These are phyloP conservation scores for Chlorokybus atmophyticus DNA, from an alignment of 139 green algal species.

Conservation along the genomic window DNA sequence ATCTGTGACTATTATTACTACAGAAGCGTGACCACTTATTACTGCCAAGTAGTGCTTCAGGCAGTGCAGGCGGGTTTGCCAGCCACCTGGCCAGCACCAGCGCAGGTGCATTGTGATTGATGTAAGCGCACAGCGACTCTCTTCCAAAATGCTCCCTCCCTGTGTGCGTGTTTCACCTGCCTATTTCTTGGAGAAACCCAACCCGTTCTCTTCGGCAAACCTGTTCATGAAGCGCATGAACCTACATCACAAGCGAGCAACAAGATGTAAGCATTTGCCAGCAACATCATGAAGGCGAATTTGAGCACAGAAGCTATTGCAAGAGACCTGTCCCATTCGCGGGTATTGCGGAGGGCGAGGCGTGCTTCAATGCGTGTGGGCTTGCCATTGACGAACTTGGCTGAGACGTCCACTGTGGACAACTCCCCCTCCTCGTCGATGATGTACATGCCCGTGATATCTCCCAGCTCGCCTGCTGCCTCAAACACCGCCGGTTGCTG, in stretches of 20 bases:
- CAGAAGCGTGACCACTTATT: no score
- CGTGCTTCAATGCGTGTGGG: slow-evolving; percentile 52
- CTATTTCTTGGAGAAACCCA: slow-evolving; percentile 52
- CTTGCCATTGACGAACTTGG: slow-evolving; percentile 92
- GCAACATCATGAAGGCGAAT: no score
- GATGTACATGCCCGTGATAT: slow-evolving; percentile 95
- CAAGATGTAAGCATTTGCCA: no score
- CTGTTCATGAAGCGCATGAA: slow-evolving; percentile 99
- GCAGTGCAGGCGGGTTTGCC: no score
- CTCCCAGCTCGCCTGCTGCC: slow-evolving; percentile 53
- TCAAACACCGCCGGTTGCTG: slow-evolving; percentile 85
- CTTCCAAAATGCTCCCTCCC: no score
- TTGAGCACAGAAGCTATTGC: no score
- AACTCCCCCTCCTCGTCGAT: slow-evolving; percentile 75
- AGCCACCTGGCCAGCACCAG: no score
- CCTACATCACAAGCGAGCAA: no score
- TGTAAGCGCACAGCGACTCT: no score
- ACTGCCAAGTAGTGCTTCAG: no score
- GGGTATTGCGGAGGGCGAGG: slow-evolving; percentile 51
- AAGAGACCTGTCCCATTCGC: slow-evolving; percentile 89
- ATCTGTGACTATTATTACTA: no score
- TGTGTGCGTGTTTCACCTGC: neutral
- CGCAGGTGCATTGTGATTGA: no score
- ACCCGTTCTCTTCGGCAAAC: slow-evolving; percentile 67
- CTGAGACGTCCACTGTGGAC: slow-evolving; percentile 84